Percentiles rank a stretch among this genome's conserved stretches.
Evolutionary conservation across 306 rosid genomes (phyloP).

Genomic region (Dryas alaskensis): DNA sequence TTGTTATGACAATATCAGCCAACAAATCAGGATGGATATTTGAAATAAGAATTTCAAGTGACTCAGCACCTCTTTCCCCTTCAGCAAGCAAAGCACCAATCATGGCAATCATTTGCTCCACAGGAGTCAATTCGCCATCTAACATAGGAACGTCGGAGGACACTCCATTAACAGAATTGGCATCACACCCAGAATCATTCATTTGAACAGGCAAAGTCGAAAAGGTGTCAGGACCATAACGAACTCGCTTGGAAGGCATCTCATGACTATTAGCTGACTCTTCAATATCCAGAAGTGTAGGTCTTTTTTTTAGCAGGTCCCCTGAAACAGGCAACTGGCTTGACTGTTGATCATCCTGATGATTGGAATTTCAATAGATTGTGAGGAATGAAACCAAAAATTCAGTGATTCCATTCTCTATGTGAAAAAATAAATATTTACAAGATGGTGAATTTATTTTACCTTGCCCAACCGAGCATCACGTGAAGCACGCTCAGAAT

Average conservation of each 20-base stretch:
- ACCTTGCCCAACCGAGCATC: slow-evolving; percentile 79
- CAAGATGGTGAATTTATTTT: slow-evolving; percentile 15
- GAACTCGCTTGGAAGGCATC: slow-evolving; percentile 52
- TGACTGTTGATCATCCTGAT: slow-evolving; percentile 70
- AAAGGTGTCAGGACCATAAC: slow-evolving; percentile 54
- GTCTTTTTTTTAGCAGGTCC: slow-evolving; percentile 67
- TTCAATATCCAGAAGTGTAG: slow-evolving; percentile 58
- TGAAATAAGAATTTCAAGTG: slow-evolving; percentile 89
- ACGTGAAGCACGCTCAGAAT: slow-evolving; percentile 69
- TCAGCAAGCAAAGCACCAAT: slow-evolving; percentile 98
- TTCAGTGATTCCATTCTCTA: slow-evolving; percentile 16
- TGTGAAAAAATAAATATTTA: slow-evolving; percentile 10
- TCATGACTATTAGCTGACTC: slow-evolving; percentile 69
- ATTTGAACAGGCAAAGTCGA: slow-evolving; percentile 44
- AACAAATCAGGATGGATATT: slow-evolving; percentile 90
- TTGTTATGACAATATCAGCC: slow-evolving; percentile 95
- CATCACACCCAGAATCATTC: slow-evolving; percentile 58
- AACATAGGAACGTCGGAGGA: slow-evolving; percentile 53
- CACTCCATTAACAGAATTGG: slow-evolving; percentile 48
- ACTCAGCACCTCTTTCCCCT: slow-evolving; percentile 96
- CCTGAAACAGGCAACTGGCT: slow-evolving; percentile 56
- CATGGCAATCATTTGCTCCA: slow-evolving; percentile 93
- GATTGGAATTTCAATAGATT: slow-evolving; percentile 13
- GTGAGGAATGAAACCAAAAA: slow-evolving; percentile 16
- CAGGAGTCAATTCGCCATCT: slow-evolving; percentile 71